Evolutionary conservation across 192 early-diverging fungal genomes (phyloP).

Genomic region (Backusella macrospora): DNA sequence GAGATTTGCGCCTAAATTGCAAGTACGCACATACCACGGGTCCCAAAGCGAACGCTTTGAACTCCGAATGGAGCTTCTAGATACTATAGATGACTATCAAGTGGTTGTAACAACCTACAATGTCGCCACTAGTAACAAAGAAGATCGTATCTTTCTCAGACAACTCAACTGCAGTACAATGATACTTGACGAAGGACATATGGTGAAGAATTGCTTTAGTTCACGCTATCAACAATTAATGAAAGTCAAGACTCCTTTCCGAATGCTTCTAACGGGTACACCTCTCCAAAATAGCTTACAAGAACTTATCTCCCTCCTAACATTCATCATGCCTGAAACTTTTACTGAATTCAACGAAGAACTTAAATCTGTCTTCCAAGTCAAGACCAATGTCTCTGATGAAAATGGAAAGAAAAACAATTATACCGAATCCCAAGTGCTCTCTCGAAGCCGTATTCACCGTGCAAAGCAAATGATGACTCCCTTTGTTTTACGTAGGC

Average conservation of each 20-base stretch:
- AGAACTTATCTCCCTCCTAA: conserved; percentile 82
- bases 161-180: conserved; percentile 63
- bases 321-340: conserved; percentile 83
- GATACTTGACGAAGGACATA: conserved; percentile 90
- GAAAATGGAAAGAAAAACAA: background rate
- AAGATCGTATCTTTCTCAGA: conserved; percentile 76
- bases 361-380: conserved; percentile 61
- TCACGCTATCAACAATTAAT: conserved; percentile 79
- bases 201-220: conserved; percentile 88
- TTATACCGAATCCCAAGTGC: conserved; percentile 40
- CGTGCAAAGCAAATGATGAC: conserved; percentile 83
- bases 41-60: conserved; percentile 53
- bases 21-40: conserved; percentile 67
- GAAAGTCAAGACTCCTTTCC: conserved; percentile 57
- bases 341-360: conserved; percentile 65
- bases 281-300: conserved; percentile 87
- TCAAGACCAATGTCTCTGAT: conserved; percentile 41
- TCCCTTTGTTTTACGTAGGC: conserved; percentile 86
- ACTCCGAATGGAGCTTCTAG: conserved; percentile 53
- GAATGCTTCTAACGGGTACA: conserved; percentile 83
- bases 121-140: conserved; percentile 66
- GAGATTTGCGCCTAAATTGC: conserved; percentile 61
- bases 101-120: conserved; percentile 85
- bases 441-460: conserved; percentile 66
- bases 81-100: conserved; percentile 56